phyloP scores from a whole-genome alignment of 2,329 filamentous ascomycete species.

The Beauveria scarabaeidicola region DNA sequence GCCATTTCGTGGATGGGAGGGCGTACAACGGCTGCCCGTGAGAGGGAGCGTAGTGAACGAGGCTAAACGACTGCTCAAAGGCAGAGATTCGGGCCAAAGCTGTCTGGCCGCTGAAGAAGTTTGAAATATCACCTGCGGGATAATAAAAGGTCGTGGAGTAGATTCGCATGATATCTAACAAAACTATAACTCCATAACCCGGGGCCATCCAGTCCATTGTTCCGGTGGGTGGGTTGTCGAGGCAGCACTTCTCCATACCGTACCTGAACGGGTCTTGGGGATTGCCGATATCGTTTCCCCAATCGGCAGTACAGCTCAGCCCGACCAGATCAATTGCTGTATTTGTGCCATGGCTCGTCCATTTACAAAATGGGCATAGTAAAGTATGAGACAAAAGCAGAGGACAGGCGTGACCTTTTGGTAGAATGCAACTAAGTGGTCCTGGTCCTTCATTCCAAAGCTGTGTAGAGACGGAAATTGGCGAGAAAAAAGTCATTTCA shows the following conservation, averaged over 20 bases:
- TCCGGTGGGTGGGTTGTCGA: neutral
- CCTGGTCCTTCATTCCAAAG: no score
- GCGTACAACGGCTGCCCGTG: neutral
- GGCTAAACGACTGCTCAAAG: neutral
- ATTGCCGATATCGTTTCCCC: neutral
- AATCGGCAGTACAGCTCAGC: no score
- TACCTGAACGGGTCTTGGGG: neutral
- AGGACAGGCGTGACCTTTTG: no score
- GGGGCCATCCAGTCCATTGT: neutral
- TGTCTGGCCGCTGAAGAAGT: neutral
- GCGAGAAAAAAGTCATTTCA: no score
- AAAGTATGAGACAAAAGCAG: no score
- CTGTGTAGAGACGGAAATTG: no score
- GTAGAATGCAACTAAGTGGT: no score
- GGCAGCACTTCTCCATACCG: neutral
- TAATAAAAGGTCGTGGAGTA: neutral
- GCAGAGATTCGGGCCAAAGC: neutral
- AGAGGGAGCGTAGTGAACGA: no score
- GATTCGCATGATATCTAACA: neutral
- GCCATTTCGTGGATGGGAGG: constrained; percentile 40
- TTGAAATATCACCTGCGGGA: neutral
- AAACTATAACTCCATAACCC: neutral
- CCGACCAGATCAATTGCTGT: no score
- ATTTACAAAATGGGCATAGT: no score
- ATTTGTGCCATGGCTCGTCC: no score